Percentiles rank a stretch among this genome's conserved stretches.
Conservation (phyloP, 192 early-diverging fungal genomes). For the Podila horticola region DNA sequence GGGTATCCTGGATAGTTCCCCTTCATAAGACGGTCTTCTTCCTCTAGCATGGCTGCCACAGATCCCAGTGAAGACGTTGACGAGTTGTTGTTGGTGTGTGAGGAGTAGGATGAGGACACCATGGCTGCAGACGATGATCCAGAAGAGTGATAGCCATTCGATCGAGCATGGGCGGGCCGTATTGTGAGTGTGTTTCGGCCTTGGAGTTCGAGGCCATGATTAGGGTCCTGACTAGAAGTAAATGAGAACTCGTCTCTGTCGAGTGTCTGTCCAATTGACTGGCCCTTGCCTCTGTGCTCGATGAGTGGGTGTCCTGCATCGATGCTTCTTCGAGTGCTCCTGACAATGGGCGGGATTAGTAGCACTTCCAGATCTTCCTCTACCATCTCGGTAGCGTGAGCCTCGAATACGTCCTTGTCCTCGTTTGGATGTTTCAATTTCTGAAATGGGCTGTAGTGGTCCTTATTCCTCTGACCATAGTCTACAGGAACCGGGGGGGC, state of each 20-base stretch:
- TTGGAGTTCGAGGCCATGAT: not conserved
- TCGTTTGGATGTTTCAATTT: not conserved
- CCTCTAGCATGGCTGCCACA: conserved; percentile 24
- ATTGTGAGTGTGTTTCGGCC: not conserved
- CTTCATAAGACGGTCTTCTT: conserved; percentile 30
- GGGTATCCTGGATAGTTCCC: not conserved
- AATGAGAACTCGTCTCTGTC: conserved; percentile 4
- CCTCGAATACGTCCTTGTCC: conserved; percentile 4
- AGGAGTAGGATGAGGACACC: conserved; percentile 22
- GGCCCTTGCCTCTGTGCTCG: conserved; percentile 11
- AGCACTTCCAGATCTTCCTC: conserved; percentile 37
- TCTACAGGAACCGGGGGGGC: conserved; percentile 23
- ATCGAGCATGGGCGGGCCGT: not conserved
- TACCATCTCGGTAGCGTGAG: conserved; percentile 17
- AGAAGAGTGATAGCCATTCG: conserved; percentile 34
- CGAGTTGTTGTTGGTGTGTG: conserved; percentile 30
- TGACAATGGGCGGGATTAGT: conserved; percentile 20
- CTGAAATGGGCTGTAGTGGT: not conserved
- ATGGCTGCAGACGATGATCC: conserved; percentile 33
- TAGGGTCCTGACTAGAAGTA: not conserved
- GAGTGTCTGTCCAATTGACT: conserved; percentile 16
- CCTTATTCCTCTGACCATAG: conserved; percentile 9
- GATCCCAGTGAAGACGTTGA: conserved; percentile 38
- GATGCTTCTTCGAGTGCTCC: conserved; percentile 25
- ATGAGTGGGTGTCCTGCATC: conserved; percentile 17